Evolutionary conservation across 768 basidiomycete species (phyloP).

Genomic region (Tubosaeta brunneosetosa): DNA sequence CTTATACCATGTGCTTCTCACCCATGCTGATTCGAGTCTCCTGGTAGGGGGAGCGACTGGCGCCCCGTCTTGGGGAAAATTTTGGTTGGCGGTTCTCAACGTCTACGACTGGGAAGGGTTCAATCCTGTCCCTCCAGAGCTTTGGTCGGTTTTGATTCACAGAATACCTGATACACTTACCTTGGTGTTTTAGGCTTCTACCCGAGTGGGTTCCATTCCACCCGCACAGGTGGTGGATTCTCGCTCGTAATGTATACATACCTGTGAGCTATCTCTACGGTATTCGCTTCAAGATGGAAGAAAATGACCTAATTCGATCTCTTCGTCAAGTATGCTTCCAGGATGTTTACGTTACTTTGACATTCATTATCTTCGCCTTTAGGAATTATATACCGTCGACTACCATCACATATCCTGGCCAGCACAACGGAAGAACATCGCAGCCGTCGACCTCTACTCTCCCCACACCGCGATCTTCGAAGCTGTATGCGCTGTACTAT

Average conservation of each 20-base stretch:
- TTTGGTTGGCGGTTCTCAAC: slow-evolving; percentile 89
- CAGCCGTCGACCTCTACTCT: slow-evolving; percentile 72
- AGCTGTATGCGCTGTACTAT: slow-evolving; percentile 54
- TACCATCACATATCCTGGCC: slow-evolving; percentile 89
- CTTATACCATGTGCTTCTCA: neutral
- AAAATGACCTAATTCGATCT: slow-evolving; percentile 70
- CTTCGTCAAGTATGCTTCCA: slow-evolving; percentile 58
- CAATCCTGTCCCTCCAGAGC: slow-evolving; percentile 85
- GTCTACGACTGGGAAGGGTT: slow-evolving; percentile 96
- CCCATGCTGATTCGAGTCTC: neutral
- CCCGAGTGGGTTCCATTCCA: slow-evolving; percentile 92
- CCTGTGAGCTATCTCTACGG: slow-evolving; percentile 90
- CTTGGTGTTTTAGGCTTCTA: slow-evolving; percentile 56
- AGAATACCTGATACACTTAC: neutral
- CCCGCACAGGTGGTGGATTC: slow-evolving; percentile 97
- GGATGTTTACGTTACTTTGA: neutral
- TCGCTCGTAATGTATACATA: slow-evolving; percentile 84
- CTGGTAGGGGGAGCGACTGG: slow-evolving; percentile 65
- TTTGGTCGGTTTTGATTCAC: slow-evolving; percentile 54
- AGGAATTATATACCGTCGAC: slow-evolving; percentile 83
- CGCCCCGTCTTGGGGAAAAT: slow-evolving; percentile 92
- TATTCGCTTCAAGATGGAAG: slow-evolving; percentile 58
- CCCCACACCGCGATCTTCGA: slow-evolving; percentile 78
- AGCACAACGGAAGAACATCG: slow-evolving; percentile 81
- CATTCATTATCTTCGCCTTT: neutral